phyloP scores from a whole-genome alignment of 768 basidiomycete species.

The Auricularia heimuer region DNA sequence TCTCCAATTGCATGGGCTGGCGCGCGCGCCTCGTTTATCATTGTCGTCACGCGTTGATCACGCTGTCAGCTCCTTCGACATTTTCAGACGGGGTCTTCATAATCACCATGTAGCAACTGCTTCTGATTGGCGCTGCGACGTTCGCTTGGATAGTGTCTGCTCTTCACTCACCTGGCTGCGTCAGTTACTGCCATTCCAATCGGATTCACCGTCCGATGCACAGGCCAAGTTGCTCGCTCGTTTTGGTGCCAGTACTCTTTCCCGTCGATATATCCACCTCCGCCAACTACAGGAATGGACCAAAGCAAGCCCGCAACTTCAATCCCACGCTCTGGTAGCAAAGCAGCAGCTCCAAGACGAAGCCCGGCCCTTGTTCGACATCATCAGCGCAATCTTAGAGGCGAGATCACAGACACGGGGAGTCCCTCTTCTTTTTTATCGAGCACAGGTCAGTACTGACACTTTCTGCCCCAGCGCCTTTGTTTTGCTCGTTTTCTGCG shows the following conservation, averaged over 20 bases:
- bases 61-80: not conserved
- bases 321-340: too few species aligned
- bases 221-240: too few species aligned
- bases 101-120: too few species aligned
- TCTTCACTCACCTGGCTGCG: too few species aligned
- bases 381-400: not conserved
- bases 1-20: not conserved
- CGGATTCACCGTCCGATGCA: too few species aligned
- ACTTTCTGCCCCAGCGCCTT: conserved; percentile 8
- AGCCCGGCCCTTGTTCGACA: not conserved
- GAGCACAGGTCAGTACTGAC: conserved; percentile 33
- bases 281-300: too few species aligned
- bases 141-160: too few species aligned
- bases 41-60: not conserved
- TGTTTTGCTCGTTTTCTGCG: conserved; percentile 6
- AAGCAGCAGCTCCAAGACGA: not conserved
- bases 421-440: conserved; percentile 29
- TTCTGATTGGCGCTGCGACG: too few species aligned
- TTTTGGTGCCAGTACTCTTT: too few species aligned
- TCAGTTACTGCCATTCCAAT: too few species aligned
- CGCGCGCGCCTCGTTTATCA: not conserved
- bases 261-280: too few species aligned
- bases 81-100: not conserved
- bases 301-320: too few species aligned
- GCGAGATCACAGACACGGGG: conserved; percentile 13